These are phyloP conservation scores for Pelargonium fulgidum DNA, from an alignment of 441 rosid genomes.

Conservation along the genomic window DNA sequence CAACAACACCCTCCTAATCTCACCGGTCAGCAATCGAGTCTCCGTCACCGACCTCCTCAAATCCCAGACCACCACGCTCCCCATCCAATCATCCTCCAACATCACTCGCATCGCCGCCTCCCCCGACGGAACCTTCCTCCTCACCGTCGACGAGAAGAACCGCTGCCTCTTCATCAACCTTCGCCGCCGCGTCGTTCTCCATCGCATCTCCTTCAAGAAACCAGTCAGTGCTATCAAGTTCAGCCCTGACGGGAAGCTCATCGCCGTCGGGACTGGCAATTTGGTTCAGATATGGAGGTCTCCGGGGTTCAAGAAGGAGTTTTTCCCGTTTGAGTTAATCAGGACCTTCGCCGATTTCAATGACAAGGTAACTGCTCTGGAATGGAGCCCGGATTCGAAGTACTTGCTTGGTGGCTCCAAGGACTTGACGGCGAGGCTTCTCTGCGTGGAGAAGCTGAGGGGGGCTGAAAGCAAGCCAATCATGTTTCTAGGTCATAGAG, in stretches of 20 bases:
- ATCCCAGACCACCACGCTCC: slow-evolving; percentile 64
- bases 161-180: slow-evolving; percentile 78
- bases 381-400: slow-evolving; percentile 71
- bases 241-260: slow-evolving; percentile 64
- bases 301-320: slow-evolving; percentile 70
- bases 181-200: slow-evolving; percentile 63
- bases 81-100: slow-evolving; percentile 62
- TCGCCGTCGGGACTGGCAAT: slow-evolving; percentile 59
- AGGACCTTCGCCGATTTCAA: slow-evolving; percentile 76
- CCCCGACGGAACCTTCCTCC: slow-evolving; percentile 68
- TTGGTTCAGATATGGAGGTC: slow-evolving; percentile 76
- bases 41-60: slow-evolving; percentile 78
- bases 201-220: slow-evolving; percentile 57
- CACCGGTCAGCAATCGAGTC: slow-evolving; percentile 84
- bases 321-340: slow-evolving; percentile 61
- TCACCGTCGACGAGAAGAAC: slow-evolving; percentile 66
- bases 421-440: slow-evolving; percentile 74
- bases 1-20: slow-evolving; percentile 58
- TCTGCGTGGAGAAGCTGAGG: slow-evolving; percentile 57
- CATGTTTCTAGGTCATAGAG: slow-evolving; percentile 84
- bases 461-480: slow-evolving; percentile 52
- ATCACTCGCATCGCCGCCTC: slow-evolving; percentile 70
- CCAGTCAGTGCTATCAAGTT: slow-evolving; percentile 53
- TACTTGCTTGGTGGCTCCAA: slow-evolving; percentile 80
- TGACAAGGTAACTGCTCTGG: slow-evolving; percentile 56